Evolutionary conservation across 768 basidiomycete genomes (phyloP).

Genomic region (Cubamyces lactineus): DNA sequence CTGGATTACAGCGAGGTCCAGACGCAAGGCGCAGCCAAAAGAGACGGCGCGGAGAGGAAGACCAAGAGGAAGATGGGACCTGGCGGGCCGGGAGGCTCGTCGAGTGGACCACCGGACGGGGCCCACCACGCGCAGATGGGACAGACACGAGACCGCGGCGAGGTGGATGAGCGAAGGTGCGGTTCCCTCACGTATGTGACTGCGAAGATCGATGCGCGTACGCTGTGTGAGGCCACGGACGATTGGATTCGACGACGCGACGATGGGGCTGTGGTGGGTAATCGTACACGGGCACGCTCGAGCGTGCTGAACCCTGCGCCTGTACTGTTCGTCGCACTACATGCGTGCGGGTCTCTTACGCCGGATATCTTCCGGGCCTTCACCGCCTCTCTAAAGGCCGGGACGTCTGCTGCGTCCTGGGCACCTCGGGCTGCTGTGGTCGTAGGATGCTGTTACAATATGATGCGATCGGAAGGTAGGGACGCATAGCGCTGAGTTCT

Average conservation of each 20-base stretch:
- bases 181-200: conserved; percentile 55
- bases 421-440: conserved; percentile 54
- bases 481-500: neutral
- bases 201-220: conserved; percentile 52
- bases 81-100: conserved; percentile 19
- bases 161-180: neutral
- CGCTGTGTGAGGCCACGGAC: conserved; percentile 49
- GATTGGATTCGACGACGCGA: conserved; percentile 47
- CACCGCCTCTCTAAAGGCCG: conserved; percentile 9
- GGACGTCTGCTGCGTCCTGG: conserved; percentile 40
- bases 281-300: neutral
- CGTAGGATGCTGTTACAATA: conserved; percentile 83
- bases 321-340: conserved; percentile 68
- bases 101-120: too few relatives aligned
- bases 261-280: conserved; percentile 9
- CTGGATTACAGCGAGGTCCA: conserved; percentile 66
- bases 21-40: conserved; percentile 56
- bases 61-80: conserved; percentile 5
- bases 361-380: conserved; percentile 63
- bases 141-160: neutral
- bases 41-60: conserved; percentile 25
- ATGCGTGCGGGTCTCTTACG: conserved; percentile 77
- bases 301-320: conserved; percentile 36
- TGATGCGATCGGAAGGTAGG: conserved; percentile 58
- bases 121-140: neutral